These are phyloP conservation scores for Kazachstania kunashirensis DNA, from an alignment of 805 yeast genomes.

Conservation along the genomic window DNA sequence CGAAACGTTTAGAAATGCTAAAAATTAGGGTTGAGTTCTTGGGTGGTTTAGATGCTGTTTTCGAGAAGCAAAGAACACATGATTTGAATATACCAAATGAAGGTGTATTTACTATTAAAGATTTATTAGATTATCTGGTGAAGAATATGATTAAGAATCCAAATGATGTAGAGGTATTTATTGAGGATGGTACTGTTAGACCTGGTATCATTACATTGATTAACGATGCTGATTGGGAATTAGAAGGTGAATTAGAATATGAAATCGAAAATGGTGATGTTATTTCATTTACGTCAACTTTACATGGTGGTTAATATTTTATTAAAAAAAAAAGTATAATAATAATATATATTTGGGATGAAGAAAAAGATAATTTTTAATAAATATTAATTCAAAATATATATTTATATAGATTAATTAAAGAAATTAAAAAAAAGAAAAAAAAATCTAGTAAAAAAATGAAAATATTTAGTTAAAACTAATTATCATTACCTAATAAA, in stretches of 20 bases:
- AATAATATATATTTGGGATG: no score
- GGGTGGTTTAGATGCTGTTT: conserved; percentile 82
- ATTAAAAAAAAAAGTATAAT: no score
- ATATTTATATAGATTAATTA: no score
- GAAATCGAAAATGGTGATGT: conserved; percentile 67
- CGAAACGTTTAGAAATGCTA: no score
- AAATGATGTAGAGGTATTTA: conserved; percentile 60
- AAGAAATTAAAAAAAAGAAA: no score
- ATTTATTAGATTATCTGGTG: conserved; percentile 48
- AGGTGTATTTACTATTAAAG: conserved; percentile 31
- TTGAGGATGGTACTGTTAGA: conserved; percentile 73
- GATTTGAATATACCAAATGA: conserved; percentile 40
- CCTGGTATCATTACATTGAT: conserved; percentile 89
- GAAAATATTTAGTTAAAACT: no score
- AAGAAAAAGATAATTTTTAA: no score
- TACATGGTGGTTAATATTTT: conserved; percentile 78
- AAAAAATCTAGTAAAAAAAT: no score
- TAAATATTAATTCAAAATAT: no score
- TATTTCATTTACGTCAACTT: conserved; percentile 80
- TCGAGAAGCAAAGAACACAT: conserved; percentile 48
- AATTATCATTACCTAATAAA: conserved; percentile 17
- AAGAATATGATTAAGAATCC: conserved; percentile 47
- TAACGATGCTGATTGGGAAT: conserved; percentile 95
- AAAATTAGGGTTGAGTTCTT: conserved; percentile 36
- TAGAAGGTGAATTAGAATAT: conserved; percentile 81